Evolutionary conservation across 495 filamentous ascomycete species (phyloP), one percentile per base, ranked within the genome.

Genomic region (Stereocaulon alpinum): DNA sequence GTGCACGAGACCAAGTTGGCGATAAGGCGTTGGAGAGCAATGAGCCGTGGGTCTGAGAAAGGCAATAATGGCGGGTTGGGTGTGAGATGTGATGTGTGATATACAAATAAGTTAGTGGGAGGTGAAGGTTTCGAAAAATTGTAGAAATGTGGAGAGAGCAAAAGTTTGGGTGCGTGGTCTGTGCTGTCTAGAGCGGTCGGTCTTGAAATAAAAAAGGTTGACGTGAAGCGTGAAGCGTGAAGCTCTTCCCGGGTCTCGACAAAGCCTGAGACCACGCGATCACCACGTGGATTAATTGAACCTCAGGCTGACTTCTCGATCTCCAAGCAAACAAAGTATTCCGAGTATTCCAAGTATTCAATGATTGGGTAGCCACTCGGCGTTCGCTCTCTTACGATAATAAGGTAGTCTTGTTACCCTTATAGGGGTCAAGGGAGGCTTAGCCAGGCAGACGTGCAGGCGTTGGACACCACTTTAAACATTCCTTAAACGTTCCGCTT

Each of bases 211-310:
- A 32, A 52, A 18, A 41, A 51, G 20, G 37, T 58, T 48, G 45
- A 24, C 24, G 24, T 34, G 45, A 48, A 29, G 20, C 37, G 20
- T 18, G n/a, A 54, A 54, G 51, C 18, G 29, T 44, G 12, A 15
- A 14, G 27, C 37, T 42, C 18, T 18, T 18, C 30, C 10, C 40
- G 29, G 45, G 48, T 17, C 30, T 42, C 27, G 49, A 32, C 49
- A 51, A 18, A 20, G 30, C 7, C 49, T 41, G 29, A 37, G 4
- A 42, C 61, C 61, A 63, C 61, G 61, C 61, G 61, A 63, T 60
- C 45, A 59, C 51, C 61, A 63, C 56, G 57, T 60, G 61, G 29
- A 55, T 63, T 20, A 24, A 24, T 55, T 40, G 30, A 24, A 40
- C 40, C 41, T 18, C 32, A 20, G 7, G n/a, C 30, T 52, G 49